Evolutionary conservation across 139 green algal species (phyloP), one percentile per base, ranked within the genome.

Genomic region (Asterochloris sp.): DNA sequence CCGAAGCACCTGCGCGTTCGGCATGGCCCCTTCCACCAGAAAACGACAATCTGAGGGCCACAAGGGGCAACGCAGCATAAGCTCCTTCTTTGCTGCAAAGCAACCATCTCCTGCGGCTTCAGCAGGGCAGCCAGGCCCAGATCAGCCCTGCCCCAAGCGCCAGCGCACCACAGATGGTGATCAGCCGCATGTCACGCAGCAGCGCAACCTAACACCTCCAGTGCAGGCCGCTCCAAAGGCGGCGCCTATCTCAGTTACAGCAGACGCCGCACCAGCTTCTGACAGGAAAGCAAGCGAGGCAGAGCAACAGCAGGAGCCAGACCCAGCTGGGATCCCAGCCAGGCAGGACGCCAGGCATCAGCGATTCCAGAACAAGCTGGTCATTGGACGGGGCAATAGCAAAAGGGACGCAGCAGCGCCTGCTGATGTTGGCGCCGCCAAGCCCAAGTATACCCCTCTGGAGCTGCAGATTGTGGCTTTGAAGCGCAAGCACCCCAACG

Each of bases 371-470:
- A 26, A 80, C 63, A 89, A 90, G 83, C 83, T 92, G 28, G 88
- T 89, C 47, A 73, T 78, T 17, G 80, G 80, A 19, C 69, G 60
- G 15, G 78, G 83, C 74, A 47, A 82, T 54, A 73, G n/a, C n/a
- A 76, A 67, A 29, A 54, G 12, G n/a, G 69, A 69, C 16, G 47
- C 21, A 16, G 16, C 26, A 64, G 14, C 61, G 15, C 69, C 54
- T 62, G 54, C 13, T 47, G 17, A 54, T 63, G 17, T 28, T 13
- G 69, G 67, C n/a, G 68, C 47, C 61, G 27, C 27, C 2, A 62
- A 63, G 77, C 62, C n/a, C 11, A 94, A 96, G 79, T 88, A 91
- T 27, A 96, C 94, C 0, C 94, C 93, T 15, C 84, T 96, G 61
- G 92, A 96, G 85, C 60, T 86, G 62, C 91, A 95, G 76, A 84